These are phyloP conservation scores for Peronosclerospora sorghi DNA, from an alignment of 352 stramenopile genomes.

Conservation along the genomic window DNA sequence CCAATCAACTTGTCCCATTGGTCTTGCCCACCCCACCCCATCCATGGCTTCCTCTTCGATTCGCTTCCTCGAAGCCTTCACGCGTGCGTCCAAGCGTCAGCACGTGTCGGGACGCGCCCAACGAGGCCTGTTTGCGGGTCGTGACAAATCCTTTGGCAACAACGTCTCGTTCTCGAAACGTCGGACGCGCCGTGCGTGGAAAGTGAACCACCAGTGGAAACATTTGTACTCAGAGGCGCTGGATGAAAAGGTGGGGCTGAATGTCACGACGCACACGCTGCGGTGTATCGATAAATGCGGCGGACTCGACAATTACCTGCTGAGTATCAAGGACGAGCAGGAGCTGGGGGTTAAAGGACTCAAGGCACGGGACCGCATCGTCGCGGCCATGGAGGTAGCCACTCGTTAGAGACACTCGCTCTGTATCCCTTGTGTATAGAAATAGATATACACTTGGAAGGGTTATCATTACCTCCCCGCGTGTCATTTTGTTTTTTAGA, in stretches of 20 bases:
- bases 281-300: slow-evolving; percentile 89
- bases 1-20: too few relatives aligned
- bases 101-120: slow-evolving; percentile 65
- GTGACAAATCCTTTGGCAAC: slow-evolving; percentile 91
- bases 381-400: slow-evolving; percentile 13
- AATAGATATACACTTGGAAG: too few relatives aligned
- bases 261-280: slow-evolving; percentile 88
- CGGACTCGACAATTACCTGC: slow-evolving; percentile 91
- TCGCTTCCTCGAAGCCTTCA: slow-evolving; percentile 47
- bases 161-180: slow-evolving; percentile 91
- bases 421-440: too few relatives aligned
- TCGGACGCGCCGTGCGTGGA: slow-evolving; percentile 86
- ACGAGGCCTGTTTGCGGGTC: slow-evolving; percentile 88
- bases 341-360: slow-evolving; percentile 65
- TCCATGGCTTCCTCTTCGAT: slow-evolving; percentile 26
- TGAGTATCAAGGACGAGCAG: slow-evolving; percentile 81
- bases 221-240: slow-evolving; percentile 83
- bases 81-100: slow-evolving; percentile 47
- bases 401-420: too few relatives aligned
- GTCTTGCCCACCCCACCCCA: not conserved
- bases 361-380: slow-evolving; percentile 43
- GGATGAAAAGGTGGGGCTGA: slow-evolving; percentile 89
- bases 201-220: slow-evolving; percentile 90
- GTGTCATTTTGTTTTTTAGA: too few relatives aligned
- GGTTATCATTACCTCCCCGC: too few relatives aligned